Evolutionary conservation across 441 rosid genomes (phyloP).

Genomic region (Melastoma candidum): DNA sequence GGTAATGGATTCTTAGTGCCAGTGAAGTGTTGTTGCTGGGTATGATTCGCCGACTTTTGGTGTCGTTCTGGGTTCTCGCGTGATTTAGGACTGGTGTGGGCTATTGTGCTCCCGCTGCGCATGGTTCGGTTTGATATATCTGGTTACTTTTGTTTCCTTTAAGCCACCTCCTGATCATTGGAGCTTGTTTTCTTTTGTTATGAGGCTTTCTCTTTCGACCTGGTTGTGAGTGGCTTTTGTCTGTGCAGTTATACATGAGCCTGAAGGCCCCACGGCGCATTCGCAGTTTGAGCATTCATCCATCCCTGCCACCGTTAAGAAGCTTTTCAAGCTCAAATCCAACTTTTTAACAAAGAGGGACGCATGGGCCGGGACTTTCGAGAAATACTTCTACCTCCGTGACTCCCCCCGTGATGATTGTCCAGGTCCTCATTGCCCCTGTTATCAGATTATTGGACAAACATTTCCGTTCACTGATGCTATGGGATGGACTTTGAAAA

Average conservation of each 20-base stretch:
- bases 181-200: neutral
- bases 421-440: conserved; percentile 49
- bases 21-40: too few species aligned
- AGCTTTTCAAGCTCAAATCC: conserved; percentile 68
- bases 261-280: conserved; percentile 49
- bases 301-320: conserved; percentile 63
- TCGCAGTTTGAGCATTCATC: conserved; percentile 64
- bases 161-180: too few species aligned
- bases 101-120: too few species aligned
- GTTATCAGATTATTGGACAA: neutral
- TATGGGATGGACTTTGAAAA: neutral
- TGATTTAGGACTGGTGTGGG: too few species aligned
- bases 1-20: too few species aligned
- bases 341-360: conserved; percentile 90
- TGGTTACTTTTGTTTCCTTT: too few species aligned
- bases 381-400: conserved; percentile 52
- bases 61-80: too few species aligned
- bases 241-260: conserved; percentile 48
- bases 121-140: too few species aligned
- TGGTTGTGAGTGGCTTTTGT: conserved; percentile 5
- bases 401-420: conserved; percentile 81
- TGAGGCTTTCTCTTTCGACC: neutral
- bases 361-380: conserved; percentile 96
- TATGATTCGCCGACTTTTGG: too few species aligned
- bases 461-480: neutral